A percentile compares a stretch with the other conserved stretches of the same genome.
Conservation (phyloP, 257 asterid species). For the Anisodus tanguticus region DNA sequence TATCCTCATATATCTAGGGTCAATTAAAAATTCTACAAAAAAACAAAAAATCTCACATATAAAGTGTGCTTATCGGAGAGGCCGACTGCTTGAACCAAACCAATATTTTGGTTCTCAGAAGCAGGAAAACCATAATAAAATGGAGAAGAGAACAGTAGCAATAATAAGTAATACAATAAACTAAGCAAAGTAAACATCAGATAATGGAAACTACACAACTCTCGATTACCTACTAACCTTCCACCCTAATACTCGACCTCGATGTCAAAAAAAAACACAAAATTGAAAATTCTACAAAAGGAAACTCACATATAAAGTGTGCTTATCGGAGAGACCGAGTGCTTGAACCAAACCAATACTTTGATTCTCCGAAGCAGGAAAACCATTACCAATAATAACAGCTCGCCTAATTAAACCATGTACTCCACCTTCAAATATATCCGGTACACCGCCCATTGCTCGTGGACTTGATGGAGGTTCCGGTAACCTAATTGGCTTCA, state of each 20-base stretch:
- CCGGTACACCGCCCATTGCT: slow-evolving; percentile 68
- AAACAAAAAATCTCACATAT: slow-evolving; percentile 50
- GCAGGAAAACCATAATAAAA: slow-evolving; percentile 65
- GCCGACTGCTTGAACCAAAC: slow-evolving; percentile 87
- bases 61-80: slow-evolving; percentile 70
- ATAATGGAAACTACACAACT: too few species aligned
- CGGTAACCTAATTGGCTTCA: slow-evolving; percentile 96
- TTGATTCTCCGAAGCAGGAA: slow-evolving; percentile 87
- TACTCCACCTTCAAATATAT: slow-evolving; percentile 84
- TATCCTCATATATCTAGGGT: too few species aligned
- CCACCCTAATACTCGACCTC: too few species aligned
- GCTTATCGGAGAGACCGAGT: slow-evolving; percentile 80
- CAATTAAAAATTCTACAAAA: background rate
- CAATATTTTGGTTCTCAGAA: slow-evolving; percentile 87
- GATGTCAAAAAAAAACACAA: background rate
- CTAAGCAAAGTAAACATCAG: too few species aligned
- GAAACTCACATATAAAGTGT: slow-evolving; percentile 66
- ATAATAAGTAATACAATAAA: too few species aligned
- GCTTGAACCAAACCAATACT: slow-evolving; percentile 90
- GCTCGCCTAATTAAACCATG: slow-evolving; percentile 81
- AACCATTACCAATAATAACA: slow-evolving; percentile 92
- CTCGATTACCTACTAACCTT: too few species aligned
- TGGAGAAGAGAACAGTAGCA: too few species aligned
- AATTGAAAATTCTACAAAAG: background rate
- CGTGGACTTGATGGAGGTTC: slow-evolving; percentile 89